Percentiles rank a stretch among this genome's conserved stretches.
Conservation (phyloP, 176 grass and related monocot species). For the Ensete ventricosum region DNA sequence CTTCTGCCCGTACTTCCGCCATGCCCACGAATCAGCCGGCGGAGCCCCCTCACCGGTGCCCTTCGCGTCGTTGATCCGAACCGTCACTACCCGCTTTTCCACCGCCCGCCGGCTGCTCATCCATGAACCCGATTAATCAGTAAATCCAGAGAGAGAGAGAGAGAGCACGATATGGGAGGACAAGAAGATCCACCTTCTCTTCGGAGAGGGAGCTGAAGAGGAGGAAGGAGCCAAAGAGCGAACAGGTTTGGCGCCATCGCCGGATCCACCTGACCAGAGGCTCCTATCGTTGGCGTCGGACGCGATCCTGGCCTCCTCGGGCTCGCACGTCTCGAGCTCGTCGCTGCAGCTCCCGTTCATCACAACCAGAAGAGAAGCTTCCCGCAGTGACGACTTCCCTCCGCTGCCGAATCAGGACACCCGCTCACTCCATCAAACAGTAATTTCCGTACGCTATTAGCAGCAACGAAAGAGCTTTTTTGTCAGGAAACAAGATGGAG, state of each 20-base stretch:
- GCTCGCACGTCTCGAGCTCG: constrained; percentile 47
- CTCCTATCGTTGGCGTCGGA: neutral
- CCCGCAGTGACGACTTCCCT: too few species aligned
- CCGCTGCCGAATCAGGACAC: too few species aligned
- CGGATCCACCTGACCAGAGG: constrained; percentile 4
- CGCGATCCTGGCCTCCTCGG: constrained; percentile 43
- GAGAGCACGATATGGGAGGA: neutral
- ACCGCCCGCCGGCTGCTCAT: constrained; percentile 66
- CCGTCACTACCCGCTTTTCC: constrained; percentile 85
- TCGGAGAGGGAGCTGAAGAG: constrained; percentile 28
- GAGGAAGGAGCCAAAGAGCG: constrained; percentile 1
- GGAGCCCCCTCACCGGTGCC: constrained; percentile 73
- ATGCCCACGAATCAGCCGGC: constrained; percentile 94
- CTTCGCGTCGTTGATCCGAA: constrained; percentile 43
- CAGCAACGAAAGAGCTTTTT: too few species aligned
- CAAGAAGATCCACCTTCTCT: constrained; percentile 48
- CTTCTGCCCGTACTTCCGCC: constrained; percentile 99
- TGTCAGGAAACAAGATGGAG: neutral
- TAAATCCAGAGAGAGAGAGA: neutral
- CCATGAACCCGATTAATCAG: neutral
- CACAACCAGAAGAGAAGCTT: neutral
- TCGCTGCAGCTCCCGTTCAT: constrained; percentile 56
- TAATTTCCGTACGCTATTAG: too few species aligned
- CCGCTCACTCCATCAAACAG: too few species aligned
- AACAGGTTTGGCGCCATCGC: constrained; percentile 16